A percentile compares a stretch with the other conserved stretches of the same genome.
These are phyloP conservation scores for Vigna trinervia DNA, from an alignment of 306 rosid genomes.

Conservation along the genomic window DNA sequence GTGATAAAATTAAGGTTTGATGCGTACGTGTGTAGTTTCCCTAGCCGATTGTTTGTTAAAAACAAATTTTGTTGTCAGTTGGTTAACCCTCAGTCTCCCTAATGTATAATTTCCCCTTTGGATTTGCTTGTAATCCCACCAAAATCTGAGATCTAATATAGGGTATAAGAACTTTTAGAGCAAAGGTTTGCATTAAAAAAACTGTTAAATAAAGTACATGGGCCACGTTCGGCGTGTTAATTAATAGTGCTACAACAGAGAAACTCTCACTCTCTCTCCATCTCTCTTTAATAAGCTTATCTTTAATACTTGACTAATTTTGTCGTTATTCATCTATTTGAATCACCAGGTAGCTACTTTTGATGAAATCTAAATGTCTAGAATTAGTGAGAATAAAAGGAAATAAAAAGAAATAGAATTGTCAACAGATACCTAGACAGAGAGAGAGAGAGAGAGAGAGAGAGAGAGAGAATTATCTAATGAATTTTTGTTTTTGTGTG, in stretches of 20 bases:
- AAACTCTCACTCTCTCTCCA: neutral
- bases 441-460: neutral
- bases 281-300: neutral
- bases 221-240: constrained; percentile 33
- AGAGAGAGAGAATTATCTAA: neutral
- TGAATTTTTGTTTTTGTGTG: neutral
- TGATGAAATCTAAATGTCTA: constrained; percentile 40
- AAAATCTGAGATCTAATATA: constrained; percentile 37
- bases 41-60: neutral
- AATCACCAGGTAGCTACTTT: constrained; percentile 19
- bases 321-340: constrained; percentile 32
- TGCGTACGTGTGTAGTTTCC: neutral
- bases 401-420: constrained; percentile 23
- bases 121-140: constrained; percentile 38
- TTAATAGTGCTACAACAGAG: constrained; percentile 2
- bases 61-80: constrained; percentile 16
- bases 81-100: constrained; percentile 16
- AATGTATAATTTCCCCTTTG: constrained; percentile 18
- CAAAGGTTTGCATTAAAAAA: neutral
- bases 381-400: constrained; percentile 1
- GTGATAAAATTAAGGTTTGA: constrained; percentile 37
- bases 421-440: constrained; percentile 41
- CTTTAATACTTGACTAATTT: constrained; percentile 6
- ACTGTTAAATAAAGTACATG: constrained; percentile 29
- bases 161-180: constrained; percentile 16